Base-by-base conservation (phyloP, 1,284 basidiomycete genomes). In the Ustilago crameri region DNA sequence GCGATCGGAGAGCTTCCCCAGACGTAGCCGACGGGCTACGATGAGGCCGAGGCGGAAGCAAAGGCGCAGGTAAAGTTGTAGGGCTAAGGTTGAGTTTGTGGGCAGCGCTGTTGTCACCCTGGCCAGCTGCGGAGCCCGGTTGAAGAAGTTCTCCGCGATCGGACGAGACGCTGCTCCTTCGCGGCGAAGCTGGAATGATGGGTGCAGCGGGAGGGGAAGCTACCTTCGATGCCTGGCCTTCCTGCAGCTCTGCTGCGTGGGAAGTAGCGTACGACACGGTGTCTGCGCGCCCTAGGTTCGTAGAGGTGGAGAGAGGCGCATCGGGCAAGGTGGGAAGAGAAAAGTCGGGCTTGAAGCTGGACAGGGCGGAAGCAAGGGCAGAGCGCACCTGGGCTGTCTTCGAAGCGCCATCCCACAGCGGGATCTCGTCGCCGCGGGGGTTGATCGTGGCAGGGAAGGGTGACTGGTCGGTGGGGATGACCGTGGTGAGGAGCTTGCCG, bases 301-400 rank as follows among this genome's bases (percentile, higher is more conserved):
- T 50, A 26, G 44, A 46, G 18, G 45, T 44, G 4, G 74, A 64
- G 18, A 48, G 30, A 7, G 56, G 18, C 8, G 45, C 35, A 8
- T 53, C 43, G 2, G 54, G 59, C 32, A 75, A 23, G 27, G 18
- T 43, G 32, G 75, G 74, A 14, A 76, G 53, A 12, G 63, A 61
- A 3, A 51, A 48, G 24, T 61, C 63, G 9, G 60, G 59, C 32
- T 61, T 49, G 54, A 73, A 69, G n/a, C 53, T 44, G 12, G 68
- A 32, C 17, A 79, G 42, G 8, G 78, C 76, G 12, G 74, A 73
- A 24, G 62, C 59, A 12, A 78, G 59, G 1, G 76, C 69, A 18
- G 76, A 72, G 18, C 76, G 65, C 24, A 79, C 68, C 15, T 78
- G 74, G 17, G 76, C 78, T 5, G 67, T 69, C 41, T 50, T 55